Conservation (phyloP, 768 basidiomycete species). For the Leucogyrophana mollusca region DNA sequence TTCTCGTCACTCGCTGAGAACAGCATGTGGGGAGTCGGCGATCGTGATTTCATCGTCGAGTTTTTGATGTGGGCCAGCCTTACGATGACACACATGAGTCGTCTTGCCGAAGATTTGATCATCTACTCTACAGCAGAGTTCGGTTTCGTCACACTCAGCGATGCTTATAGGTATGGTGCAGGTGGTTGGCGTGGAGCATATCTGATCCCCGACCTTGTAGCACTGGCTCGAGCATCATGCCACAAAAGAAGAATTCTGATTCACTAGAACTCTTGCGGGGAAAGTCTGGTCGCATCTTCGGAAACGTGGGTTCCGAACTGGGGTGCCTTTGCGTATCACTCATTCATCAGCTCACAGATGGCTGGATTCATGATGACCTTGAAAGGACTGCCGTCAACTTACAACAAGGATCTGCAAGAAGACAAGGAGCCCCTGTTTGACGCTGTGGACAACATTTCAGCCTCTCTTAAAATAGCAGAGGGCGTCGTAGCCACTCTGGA, state of each 20-base stretch:
- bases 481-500: constrained; percentile 91
- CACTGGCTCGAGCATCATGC: constrained; percentile 99
- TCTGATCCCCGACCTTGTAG: constrained; percentile 36
- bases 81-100: constrained; percentile 90
- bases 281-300: constrained; percentile 93
- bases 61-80: constrained; percentile 96
- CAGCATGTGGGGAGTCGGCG: constrained; percentile 94
- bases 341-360: constrained; percentile 62
- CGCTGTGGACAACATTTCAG: constrained; percentile 83
- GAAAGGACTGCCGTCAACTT: constrained; percentile 96
- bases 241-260: constrained; percentile 99
- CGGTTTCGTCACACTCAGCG: constrained; percentile 92
- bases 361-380: constrained; percentile 96
- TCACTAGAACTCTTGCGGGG: constrained; percentile 94
- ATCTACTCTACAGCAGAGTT: constrained; percentile 98
- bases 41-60: constrained; percentile 96
- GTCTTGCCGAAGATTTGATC: constrained; percentile 94
- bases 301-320: constrained; percentile 56
- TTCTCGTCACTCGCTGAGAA: constrained; percentile 91
- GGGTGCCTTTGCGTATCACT: background rate
- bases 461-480: constrained; percentile 89
- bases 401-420: constrained; percentile 99
- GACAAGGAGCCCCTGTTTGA: constrained; percentile 98
- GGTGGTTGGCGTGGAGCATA: background rate
- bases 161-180: constrained; percentile 86